phyloP scores from a whole-genome alignment of 2,329 filamentous ascomycete genomes.

The Hawksworthiomyces lignivorus region DNA sequence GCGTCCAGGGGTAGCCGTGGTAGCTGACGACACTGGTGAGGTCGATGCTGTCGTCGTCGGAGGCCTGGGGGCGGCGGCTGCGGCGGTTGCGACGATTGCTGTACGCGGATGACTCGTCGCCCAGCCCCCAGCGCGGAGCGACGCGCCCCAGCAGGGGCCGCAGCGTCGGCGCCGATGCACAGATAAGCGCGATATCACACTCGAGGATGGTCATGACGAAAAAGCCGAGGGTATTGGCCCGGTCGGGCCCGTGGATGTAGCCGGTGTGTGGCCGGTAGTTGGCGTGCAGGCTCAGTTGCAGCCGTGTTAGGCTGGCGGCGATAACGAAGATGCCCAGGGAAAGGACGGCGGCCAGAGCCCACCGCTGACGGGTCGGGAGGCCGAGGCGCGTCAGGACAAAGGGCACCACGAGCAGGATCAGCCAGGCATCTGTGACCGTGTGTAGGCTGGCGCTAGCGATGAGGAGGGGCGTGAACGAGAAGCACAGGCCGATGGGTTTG shows the following conservation, averaged over 20 bases:
- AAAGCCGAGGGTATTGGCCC: slow-evolving; percentile 22
- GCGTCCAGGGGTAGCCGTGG: slow-evolving; percentile 24
- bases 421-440: slow-evolving; percentile 36
- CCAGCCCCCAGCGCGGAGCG: slow-evolving; percentile 19
- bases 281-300: slow-evolving; percentile 22
- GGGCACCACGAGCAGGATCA: slow-evolving; percentile 36
- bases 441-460: slow-evolving; percentile 37
- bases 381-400: slow-evolving; percentile 26
- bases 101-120: not conserved
- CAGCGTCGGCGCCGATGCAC: slow-evolving; percentile 26
- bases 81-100: not conserved
- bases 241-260: slow-evolving; percentile 5
- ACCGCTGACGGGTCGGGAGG: slow-evolving; percentile 33
- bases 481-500: slow-evolving; percentile 25
- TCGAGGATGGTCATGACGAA: slow-evolving; percentile 30
- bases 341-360: slow-evolving; percentile 35
- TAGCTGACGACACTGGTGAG: slow-evolving; percentile 23
- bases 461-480: slow-evolving; percentile 32
- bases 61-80: too few species aligned
- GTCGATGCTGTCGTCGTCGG: slow-evolving; percentile 19
- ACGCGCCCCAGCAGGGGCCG: slow-evolving; percentile 22
- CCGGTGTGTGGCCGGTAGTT: slow-evolving; percentile 17
- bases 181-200: slow-evolving; percentile 28
- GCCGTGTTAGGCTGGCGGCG: slow-evolving; percentile 26
- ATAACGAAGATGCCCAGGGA: slow-evolving; percentile 35